Percentiles rank a stretch among this genome's conserved stretches.
These are phyloP conservation scores for Brassica cretica DNA, from an alignment of 345 rosid genomes.

Conservation along the genomic window DNA sequence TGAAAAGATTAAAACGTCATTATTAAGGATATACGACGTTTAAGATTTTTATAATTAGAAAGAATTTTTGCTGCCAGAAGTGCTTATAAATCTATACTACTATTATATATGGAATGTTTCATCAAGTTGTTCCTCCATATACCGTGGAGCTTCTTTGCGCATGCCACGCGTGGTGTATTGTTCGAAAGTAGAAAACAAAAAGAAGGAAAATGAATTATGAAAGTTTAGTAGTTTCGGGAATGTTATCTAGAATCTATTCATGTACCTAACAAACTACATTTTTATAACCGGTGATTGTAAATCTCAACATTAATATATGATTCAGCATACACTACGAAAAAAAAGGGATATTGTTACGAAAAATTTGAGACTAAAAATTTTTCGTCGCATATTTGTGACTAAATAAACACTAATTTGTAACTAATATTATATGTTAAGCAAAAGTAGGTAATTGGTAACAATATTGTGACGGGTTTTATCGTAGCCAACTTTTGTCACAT, in stretches of 20 bases:
- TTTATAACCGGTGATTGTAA: neutral
- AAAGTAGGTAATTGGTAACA: too few relatives aligned
- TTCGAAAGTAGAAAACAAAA: constrained; percentile 12
- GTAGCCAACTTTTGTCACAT: too few relatives aligned
- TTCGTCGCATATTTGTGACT: too few relatives aligned
- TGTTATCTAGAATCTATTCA: neutral
- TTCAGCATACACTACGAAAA: neutral
- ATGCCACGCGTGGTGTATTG: constrained; percentile 20
- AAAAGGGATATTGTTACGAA: too few relatives aligned
- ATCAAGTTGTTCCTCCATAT: constrained; percentile 25
- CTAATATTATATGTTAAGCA: too few relatives aligned
- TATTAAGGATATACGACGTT: constrained; percentile 10
- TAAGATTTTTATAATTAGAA: constrained; percentile 18
- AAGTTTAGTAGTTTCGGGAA: constrained; percentile 30
- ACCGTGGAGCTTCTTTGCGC: constrained; percentile 16
- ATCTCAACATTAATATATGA: neutral
- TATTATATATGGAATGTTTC: constrained; percentile 19
- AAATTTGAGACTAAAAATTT: too few relatives aligned
- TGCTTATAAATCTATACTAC: constrained; percentile 2
- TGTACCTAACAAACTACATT: neutral
- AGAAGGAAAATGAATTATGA: constrained; percentile 21
- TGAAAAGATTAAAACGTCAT: neutral
- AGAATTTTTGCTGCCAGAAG: constrained; percentile 22
- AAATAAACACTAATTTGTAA: too few relatives aligned
- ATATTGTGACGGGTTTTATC: too few relatives aligned